Base-by-base conservation (phyloP, 2,329 filamentous ascomycete species). In the Sclerotinia nivalis region DNA sequence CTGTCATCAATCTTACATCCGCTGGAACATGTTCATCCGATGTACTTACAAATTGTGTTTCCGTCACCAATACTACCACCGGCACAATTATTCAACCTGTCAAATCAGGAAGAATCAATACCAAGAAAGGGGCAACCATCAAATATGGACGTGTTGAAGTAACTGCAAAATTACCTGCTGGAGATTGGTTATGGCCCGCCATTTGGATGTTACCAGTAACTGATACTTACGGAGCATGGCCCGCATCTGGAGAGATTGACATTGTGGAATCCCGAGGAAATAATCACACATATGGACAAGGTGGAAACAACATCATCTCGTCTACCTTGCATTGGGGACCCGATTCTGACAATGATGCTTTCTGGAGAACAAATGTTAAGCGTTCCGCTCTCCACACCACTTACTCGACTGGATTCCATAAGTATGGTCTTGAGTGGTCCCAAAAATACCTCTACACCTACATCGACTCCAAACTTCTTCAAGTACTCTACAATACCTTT, bases 111-210 rank as follows among this genome's bases (percentile, higher is more conserved):
- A 90, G 93, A 71, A 88, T 96, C 81, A 91, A 89, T 81, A 94
- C 91, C 69, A 90, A 87, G 77, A 86, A 86, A 56, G 87, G 89
- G 22, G 88, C 88, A 9, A 85, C 82, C 22, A 92, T 96, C 83
- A 92, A 89, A 80, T 96, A 92, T 78, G 93, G 93, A 61, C 90
- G 91, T 56, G 86, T 96, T 66, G 91, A 96, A 78, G 92, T 96
- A 7, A 88, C 86, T 1, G 93, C 93, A 37, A 90, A 90, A 80
- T 82, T 96, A 40, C 92, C 93, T 6, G 80, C 83, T 61, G 93
- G 93, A 68, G 92, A 96, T 81, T 96, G 93, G 93, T 85, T 96
- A 15, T 96, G 93, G 93, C 93, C 93, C 2, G 92, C 92, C n/a
- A 95, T 96, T 76, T 94, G 91, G 91, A 92, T 96, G 91, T 84